Evolutionary conservation across 2,329 filamentous ascomycete species (phyloP).

Genomic region (Trichoderma endophyticum): DNA sequence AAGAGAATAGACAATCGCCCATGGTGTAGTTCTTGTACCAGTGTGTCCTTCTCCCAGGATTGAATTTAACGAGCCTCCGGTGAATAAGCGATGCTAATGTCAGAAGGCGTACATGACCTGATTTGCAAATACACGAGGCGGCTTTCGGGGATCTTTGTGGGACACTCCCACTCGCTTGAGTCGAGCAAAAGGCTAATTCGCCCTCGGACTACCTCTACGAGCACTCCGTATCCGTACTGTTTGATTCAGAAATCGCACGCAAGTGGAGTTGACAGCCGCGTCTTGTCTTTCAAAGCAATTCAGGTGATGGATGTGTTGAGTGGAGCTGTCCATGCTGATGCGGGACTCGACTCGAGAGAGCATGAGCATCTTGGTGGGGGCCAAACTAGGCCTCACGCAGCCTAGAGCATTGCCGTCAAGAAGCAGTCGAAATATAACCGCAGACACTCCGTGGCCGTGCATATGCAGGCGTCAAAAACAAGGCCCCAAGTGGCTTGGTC

Average conservation of each 20-base stretch:
- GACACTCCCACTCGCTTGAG: not conserved
- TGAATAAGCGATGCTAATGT: not conserved
- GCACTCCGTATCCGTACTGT: not conserved
- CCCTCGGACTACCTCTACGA: not conserved
- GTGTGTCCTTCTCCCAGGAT: not conserved
- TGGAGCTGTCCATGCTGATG: not conserved
- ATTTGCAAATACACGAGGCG: not conserved
- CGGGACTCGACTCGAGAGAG: not conserved
- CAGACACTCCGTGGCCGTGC: constrained; percentile 11
- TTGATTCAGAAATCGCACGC: not conserved
- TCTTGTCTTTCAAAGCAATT: not conserved
- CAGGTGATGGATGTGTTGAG: not conserved
- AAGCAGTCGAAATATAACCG: constrained; percentile 12
- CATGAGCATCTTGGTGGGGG: not conserved
- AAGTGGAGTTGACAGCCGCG: not conserved
- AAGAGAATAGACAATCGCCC: not conserved
- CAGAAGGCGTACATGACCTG: not conserved
- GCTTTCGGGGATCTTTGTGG: not conserved
- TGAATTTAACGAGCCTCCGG: not conserved
- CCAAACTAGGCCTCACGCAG: not conserved
- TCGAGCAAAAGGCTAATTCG: not conserved
- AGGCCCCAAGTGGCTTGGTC: constrained; percentile 8
- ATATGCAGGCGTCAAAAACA: constrained; percentile 13
- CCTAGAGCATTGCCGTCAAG: constrained; percentile 2
- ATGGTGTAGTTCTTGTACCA: not conserved